Base-by-base conservation (phyloP, 805 yeast species). In the Suhomyces faveliae region DNA sequence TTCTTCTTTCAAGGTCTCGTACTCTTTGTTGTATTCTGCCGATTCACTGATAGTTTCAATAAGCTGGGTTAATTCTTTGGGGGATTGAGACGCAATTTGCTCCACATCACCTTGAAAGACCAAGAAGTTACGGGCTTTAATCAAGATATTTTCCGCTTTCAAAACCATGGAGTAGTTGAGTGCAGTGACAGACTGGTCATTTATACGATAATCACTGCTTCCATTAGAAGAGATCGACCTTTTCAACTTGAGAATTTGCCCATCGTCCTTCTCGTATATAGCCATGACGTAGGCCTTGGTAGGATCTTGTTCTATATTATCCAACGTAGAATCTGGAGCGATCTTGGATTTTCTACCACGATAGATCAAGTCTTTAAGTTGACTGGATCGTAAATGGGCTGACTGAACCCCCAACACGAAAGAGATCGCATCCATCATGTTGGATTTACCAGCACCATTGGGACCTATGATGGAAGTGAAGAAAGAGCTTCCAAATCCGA, bases 101-200 rank as follows among this genome's bases (percentile, higher is more conserved):
- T 92, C 98, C 43, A 94, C 96, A 62, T 92, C 98, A 51, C 99
- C 98, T 71, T 94, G 99, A 62, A 92, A 90, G 6, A 94, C 98
- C 51, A 94, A 70, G 59, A 92, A 92, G 64, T 94, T 94, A 61
- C 89, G 79, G 0, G 97, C 97, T 61, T 87, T 89, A 54, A 90
- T 86, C 50, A 91, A 69, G 47, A 92, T 89, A 58, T 89, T 88
- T 60, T 92, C 95, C 5, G 73, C 71, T 55, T 85, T 87, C 59
- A 94, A 74, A 1, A 83, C 74, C 42, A 74, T 73, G 0, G 85
- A 60, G 59, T 94, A 94, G 49, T 84, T 84, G 33, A 73, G 64
- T 7, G 86, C 85, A 9, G 86, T 74, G 1, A 83, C 89, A 0
- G 70, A 60, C 48, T 70, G 73, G 35, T 78, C 81, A 64, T 89